A percentile compares a stretch with the other conserved stretches of the same genome.
Conservation (phyloP, 805 yeast species). For the Candida coleopterorum region DNA sequence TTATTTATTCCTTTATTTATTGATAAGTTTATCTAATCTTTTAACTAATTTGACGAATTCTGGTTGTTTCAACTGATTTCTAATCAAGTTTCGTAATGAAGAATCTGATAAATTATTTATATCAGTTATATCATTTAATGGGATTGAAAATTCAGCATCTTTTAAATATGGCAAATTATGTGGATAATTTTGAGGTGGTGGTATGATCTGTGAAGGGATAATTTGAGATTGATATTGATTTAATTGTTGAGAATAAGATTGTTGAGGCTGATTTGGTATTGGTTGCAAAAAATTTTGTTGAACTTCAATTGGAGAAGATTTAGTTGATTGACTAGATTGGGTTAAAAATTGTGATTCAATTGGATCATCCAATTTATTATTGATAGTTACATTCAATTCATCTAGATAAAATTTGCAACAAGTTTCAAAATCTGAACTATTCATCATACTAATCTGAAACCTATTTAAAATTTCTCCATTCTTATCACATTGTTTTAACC, state of each 20-base stretch:
- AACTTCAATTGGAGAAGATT: not conserved
- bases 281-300: not conserved
- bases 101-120: constrained; percentile 5
- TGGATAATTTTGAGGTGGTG: not conserved
- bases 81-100: constrained; percentile 1
- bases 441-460: constrained; percentile 24
- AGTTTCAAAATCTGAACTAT: constrained; percentile 11
- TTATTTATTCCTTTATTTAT: constrained; percentile 1
- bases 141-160: not conserved
- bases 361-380: not conserved
- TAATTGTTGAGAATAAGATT: not conserved
- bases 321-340: not conserved
- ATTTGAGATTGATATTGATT: not conserved
- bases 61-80: constrained; percentile 7
- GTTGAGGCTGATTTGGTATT: constrained; percentile 1
- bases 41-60: constrained; percentile 10
- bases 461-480: constrained; percentile 18
- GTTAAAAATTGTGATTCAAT: not conserved
- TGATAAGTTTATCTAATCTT: constrained; percentile 10
- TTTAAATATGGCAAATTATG: not conserved
- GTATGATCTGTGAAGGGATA: not conserved
- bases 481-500: constrained; percentile 20
- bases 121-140: constrained; percentile 3
- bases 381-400: not conserved
- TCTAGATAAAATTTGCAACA: constrained; percentile 7